phyloP scores from a whole-genome alignment of 1,139 yeast species.

The Insectozyma bohioensis region DNA sequence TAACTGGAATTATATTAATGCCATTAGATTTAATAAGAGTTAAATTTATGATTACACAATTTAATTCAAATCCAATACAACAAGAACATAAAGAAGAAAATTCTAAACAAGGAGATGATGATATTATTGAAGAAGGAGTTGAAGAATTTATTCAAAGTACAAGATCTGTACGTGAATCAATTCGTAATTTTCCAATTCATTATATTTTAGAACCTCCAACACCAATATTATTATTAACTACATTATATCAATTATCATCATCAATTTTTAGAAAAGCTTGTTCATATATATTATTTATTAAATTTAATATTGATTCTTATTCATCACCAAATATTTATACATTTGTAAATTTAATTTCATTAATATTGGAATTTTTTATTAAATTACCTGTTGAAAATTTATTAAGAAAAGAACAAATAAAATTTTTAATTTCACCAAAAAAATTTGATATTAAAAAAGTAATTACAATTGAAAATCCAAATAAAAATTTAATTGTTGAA shows the following conservation, averaged over 20 bases:
- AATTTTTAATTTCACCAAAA: constrained; percentile 52
- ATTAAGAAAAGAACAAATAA: constrained; percentile 78
- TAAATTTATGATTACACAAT: constrained; percentile 66
- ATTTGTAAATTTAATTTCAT: constrained; percentile 52
- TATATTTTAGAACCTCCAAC: constrained; percentile 57
- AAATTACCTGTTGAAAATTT: constrained; percentile 87
- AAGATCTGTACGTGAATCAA: constrained; percentile 40
- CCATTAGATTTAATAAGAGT: constrained; percentile 84
- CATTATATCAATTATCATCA: constrained; percentile 61
- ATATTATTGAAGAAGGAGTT: constrained; percentile 7
- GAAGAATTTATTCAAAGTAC: constrained; percentile 18
- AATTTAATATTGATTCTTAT: constrained; percentile 68
- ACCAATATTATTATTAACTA: constrained; percentile 50
- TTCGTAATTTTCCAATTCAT: constrained; percentile 35
- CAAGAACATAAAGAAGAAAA: background rate
- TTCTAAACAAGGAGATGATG: constrained; percentile 6
- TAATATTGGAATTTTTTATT: constrained; percentile 66
- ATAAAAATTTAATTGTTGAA: constrained; percentile 52
- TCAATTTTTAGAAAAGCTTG: constrained; percentile 67
- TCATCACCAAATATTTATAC: constrained; percentile 62
- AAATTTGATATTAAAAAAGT: constrained; percentile 35
- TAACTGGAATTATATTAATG: constrained; percentile 73
- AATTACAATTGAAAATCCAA: constrained; percentile 39
- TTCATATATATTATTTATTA: constrained; percentile 66
- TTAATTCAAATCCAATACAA: constrained; percentile 21